Evolutionary conservation across 2,329 filamentous ascomycete species (phyloP).

Genomic region (Colletotrichum gloeosporioides): DNA sequence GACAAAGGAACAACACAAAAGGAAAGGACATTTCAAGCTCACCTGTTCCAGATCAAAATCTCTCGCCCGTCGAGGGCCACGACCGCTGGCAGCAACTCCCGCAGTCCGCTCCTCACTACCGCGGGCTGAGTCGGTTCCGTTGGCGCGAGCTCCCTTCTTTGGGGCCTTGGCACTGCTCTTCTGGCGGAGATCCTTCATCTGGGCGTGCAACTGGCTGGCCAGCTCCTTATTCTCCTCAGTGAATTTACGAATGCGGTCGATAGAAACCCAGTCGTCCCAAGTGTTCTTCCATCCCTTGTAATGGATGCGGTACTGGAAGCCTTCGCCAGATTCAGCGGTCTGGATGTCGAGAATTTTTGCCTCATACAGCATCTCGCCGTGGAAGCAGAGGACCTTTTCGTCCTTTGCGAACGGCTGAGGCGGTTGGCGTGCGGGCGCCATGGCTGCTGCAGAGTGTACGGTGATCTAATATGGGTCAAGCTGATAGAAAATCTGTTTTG

Average conservation of each 20-base stretch:
- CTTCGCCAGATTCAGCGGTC: slow-evolving; percentile 70
- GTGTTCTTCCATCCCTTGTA: slow-evolving; percentile 99
- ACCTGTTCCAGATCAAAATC: slow-evolving; percentile 87
- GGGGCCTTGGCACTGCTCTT: slow-evolving; percentile 55
- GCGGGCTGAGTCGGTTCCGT: slow-evolving; percentile 67
- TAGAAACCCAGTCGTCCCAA: slow-evolving; percentile 98
- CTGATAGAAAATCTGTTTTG: neutral
- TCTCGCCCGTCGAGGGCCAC: slow-evolving; percentile 76
- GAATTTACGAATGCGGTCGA: slow-evolving; percentile 92
- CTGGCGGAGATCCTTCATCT: slow-evolving; percentile 66
- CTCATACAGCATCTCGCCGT: slow-evolving; percentile 96
- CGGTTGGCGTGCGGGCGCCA: slow-evolving; percentile 47
- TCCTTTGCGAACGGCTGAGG: slow-evolving; percentile 68
- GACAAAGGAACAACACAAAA: slow-evolving; percentile 21
- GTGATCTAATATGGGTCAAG: neutral
- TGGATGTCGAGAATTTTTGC: slow-evolving; percentile 89
- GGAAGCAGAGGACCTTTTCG: slow-evolving; percentile 95
- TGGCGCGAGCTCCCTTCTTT: slow-evolving; percentile 52
- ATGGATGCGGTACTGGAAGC: slow-evolving; percentile 89
- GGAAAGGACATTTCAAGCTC: slow-evolving; percentile 40
- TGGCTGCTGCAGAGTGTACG: slow-evolving; percentile 22
- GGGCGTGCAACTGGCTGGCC: slow-evolving; percentile 73
- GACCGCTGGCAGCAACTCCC: slow-evolving; percentile 60
- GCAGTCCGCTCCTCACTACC: slow-evolving; percentile 81
- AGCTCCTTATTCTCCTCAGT: slow-evolving; percentile 95